Base-by-base conservation (phyloP, 2,329 filamentous ascomycete species). In the Colletotrichum sp. region DNA sequence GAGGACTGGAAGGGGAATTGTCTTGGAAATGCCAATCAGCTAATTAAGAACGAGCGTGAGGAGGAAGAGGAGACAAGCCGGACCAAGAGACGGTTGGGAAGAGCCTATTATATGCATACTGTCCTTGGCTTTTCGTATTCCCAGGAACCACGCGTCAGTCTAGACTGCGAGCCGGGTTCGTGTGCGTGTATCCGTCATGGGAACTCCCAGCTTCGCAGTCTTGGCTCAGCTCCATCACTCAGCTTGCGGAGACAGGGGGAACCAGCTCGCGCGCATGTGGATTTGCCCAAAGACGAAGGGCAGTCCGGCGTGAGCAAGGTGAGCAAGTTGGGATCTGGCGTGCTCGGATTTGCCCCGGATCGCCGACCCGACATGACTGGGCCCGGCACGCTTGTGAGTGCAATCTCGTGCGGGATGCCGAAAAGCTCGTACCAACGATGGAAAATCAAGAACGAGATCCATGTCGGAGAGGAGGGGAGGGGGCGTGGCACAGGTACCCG, bases 341-440 rank as follows among this genome's bases (percentile, higher is more conserved):
- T 70, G 66, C 71, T 73, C 71, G 71, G 71, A 70, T 70, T 73
- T 70, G 71, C 58, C 66, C 71, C 71, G 65, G 71, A 73, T 73
- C 65, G 71, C 66, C 71, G 71, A 73, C 60, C 55, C 34, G 56
- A 69, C 24, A 61, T 48, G 52, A 43, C 66, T 61, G 52, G 52
- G 34, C 34, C 68, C 60, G 65, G 60, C 60, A 32, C 38, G 60
- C 69, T n/a, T 36, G 34, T 4, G n/a, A 43, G 70, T 67, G n/a
- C 67, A 55, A 43, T 64, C 56, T 70, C 21, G 32, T 43, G 32
- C 43, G 66, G 71, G 65, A 70, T 64, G 66, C 58, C 32, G 30
- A 58, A 56, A 48, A 69, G 71, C 64, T 73, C 66, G 71, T 64
- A 73, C 66, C 66, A 55, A 48, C n/a, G 56, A 60, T 55, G 38